Evolutionary conservation across 2,329 filamentous ascomycete genomes (phyloP).

Genomic region (Plectosphaerella cucumerina): DNA sequence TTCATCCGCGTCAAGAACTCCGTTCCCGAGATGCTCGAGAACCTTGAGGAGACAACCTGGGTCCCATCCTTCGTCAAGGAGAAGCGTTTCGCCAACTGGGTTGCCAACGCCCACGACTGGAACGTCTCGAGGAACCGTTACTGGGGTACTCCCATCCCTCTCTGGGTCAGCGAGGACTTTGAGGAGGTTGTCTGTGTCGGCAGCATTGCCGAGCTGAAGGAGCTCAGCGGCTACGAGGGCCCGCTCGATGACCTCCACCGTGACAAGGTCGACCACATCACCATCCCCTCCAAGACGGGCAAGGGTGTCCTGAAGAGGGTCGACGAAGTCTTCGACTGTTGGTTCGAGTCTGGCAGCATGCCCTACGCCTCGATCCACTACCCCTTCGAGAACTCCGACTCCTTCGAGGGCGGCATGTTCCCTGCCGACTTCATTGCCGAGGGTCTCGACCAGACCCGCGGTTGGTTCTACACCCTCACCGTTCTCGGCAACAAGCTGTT

Average conservation of each 20-base stretch:
- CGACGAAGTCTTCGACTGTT: constrained; percentile 92
- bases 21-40: constrained; percentile 83
- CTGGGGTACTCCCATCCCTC: constrained; percentile 88
- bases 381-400: constrained; percentile 82
- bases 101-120: constrained; percentile 88
- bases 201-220: constrained; percentile 77
- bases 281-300: constrained; percentile 84
- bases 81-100: constrained; percentile 87
- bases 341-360: constrained; percentile 97
- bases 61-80: constrained; percentile 89
- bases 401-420: constrained; percentile 69
- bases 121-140: constrained; percentile 92
- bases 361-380: constrained; percentile 89
- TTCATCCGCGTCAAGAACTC: constrained; percentile 85
- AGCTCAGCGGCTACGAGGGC: constrained; percentile 80
- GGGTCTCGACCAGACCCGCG: constrained; percentile 87
- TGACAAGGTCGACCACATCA: constrained; percentile 90
- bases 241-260: constrained; percentile 84
- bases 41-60: constrained; percentile 88
- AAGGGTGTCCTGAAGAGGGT: constrained; percentile 78
- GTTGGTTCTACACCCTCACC: constrained; percentile 94
- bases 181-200: constrained; percentile 81
- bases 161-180: constrained; percentile 88
- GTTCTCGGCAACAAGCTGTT: constrained; percentile 88
- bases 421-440: constrained; percentile 94